phyloP scores from a whole-genome alignment of 257 asterid genomes.

The Fraxinus excelsior region DNA sequence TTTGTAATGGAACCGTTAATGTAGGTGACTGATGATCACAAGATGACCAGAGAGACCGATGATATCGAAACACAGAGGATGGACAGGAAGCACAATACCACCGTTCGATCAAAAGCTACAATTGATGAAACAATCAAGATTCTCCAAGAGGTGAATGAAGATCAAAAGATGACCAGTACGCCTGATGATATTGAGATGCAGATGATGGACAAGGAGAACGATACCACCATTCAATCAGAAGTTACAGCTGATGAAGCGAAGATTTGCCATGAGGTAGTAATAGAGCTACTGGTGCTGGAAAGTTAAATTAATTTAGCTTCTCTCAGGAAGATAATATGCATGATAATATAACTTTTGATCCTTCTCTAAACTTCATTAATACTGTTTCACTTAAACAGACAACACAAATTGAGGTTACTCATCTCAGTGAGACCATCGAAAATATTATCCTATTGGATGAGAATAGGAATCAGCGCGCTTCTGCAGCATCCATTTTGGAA shows the following conservation, averaged over 20 bases:
- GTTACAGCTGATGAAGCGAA: constrained; percentile 15
- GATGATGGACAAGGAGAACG: neutral
- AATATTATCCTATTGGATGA: constrained; percentile 9
- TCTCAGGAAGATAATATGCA: neutral
- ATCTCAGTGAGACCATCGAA: constrained; percentile 6
- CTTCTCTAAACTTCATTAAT: neutral
- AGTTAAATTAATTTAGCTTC: neutral
- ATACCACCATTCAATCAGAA: constrained; percentile 10
- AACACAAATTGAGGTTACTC: constrained; percentile 15
- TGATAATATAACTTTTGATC: neutral
- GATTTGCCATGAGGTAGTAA: constrained; percentile 6
- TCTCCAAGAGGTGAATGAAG: constrained; percentile 10
- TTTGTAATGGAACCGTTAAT: neutral
- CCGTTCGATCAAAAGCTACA: constrained; percentile 14
- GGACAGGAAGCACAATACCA: neutral
- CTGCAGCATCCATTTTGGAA: constrained; percentile 10
- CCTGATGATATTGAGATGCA: constrained; percentile 9
- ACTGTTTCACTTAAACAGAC: constrained; percentile 16
- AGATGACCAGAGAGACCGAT: neutral
- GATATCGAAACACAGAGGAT: neutral
- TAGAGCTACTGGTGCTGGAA: neutral
- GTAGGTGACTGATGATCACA: constrained; percentile 16
- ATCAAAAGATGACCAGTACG: constrained; percentile 1
- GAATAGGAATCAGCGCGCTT: neutral
- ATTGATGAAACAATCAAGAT: constrained; percentile 3